Evolutionary conservation across 352 stramenopile species (phyloP).

Genomic region (Aphanomyces stellatus): DNA sequence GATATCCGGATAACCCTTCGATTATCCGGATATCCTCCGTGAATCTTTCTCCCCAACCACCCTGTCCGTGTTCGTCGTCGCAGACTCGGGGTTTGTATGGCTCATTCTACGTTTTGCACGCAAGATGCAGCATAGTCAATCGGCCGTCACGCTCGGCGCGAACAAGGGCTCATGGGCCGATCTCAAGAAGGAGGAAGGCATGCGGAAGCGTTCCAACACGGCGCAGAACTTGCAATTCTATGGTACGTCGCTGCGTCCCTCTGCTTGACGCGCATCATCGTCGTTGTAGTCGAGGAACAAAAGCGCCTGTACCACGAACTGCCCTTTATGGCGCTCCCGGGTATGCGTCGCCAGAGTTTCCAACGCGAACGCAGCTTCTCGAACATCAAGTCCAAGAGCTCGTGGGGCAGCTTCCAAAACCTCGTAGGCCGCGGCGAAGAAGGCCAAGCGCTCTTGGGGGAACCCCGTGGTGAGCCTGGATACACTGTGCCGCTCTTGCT

Average conservation of each 20-base stretch:
- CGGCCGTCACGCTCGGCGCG: constrained; percentile 51
- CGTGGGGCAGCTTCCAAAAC: constrained; percentile 39
- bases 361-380: constrained; percentile 62
- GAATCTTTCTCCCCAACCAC: neutral
- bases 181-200: constrained; percentile 52
- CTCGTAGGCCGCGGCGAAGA: constrained; percentile 40
- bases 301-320: constrained; percentile 66
- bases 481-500: constrained; percentile 58
- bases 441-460: constrained; percentile 40
- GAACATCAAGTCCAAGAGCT: constrained; percentile 46
- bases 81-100: too few relatives aligned
- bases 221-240: constrained; percentile 73
- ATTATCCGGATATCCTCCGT: neutral
- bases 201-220: constrained; percentile 72
- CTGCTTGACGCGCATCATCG: constrained; percentile 25
- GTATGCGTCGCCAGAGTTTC: constrained; percentile 63
- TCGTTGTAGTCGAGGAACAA: constrained; percentile 49
- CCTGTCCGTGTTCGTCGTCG: too few relatives aligned
- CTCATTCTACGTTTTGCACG: neutral
- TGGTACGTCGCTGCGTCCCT: constrained; percentile 36
- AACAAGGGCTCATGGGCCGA: constrained; percentile 54
- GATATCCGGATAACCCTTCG: neutral
- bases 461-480: constrained; percentile 28
- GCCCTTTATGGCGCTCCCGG: constrained; percentile 56
- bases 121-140: constrained; percentile 61